Evolutionary conservation across 2,329 filamentous ascomycete genomes (phyloP), one percentile per base, ranked within the genome.

Genomic region (Hypoxylon sp.): DNA sequence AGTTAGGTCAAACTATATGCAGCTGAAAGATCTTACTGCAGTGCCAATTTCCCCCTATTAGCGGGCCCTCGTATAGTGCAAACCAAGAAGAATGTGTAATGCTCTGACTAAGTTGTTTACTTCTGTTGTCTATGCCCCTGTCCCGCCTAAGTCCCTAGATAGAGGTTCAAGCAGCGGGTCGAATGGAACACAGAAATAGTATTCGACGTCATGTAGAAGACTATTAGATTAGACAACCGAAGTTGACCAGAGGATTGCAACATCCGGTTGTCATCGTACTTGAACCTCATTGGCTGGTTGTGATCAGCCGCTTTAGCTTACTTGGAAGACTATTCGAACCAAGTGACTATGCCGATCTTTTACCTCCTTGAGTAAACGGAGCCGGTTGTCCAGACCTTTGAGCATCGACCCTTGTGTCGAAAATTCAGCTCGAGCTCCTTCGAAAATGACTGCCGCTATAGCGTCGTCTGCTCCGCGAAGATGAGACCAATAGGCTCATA

Each of bases 191-290:
- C 55, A 51, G 47, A 51, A 42, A 27, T 56, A 56, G 64, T 56
- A 53, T 69, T 68, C 55, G 63, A 75, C 74, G 72, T 76, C 74
- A 76, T 65, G 13, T 53, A 54, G 47, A 46, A 44, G 42, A 42
- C 58, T 58, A 27, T 52, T 46, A 63, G 17, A 62, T 62, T 63
- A 56, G 32, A 44, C 24, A 55, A 39, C 60, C 54, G 44, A 55
- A 63, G 47, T 63, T 65, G 17, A 58, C 50, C 62, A 46, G 44
- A 54, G n/a, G 44, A 61, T 67, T 58, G 59, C 65, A 70, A 67
- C 65, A 70, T 67, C 44, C 37, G 44, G 55, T 58, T 55, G 27
- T 46, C 15, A 46, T 46, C 27, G 27, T 63, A 56, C 27, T 68
- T 58, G 44, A 65, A 51, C 54, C 48, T 65, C 46, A 67, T 63